Conservation (phyloP, 2,329 filamentous ascomycete species). For the Calonectria pseudoreteaudii region DNA sequence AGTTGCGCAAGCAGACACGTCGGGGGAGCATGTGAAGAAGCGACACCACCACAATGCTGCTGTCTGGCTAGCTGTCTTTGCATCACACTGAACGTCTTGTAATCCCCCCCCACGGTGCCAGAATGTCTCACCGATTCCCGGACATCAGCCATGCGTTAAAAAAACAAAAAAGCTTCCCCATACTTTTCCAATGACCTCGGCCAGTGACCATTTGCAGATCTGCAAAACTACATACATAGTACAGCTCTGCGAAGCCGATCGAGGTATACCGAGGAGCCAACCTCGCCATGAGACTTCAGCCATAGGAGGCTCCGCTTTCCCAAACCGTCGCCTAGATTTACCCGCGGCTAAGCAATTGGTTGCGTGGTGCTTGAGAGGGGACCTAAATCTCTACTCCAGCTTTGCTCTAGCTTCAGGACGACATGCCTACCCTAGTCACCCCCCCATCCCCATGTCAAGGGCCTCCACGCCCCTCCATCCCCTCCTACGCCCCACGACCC, state of each 20-base stretch:
- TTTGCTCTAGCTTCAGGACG: slow-evolving; percentile 21
- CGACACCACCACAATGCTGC: slow-evolving; percentile 3
- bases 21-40: slow-evolving; percentile 16
- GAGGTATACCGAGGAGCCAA: background rate
- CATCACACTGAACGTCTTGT: background rate
- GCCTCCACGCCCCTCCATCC: slow-evolving; percentile 19
- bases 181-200: background rate
- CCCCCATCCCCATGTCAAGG: slow-evolving; percentile 14
- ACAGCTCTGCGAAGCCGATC: background rate
- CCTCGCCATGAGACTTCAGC: background rate
- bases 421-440: slow-evolving; percentile 16
- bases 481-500: background rate
- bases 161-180: background rate
- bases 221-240: slow-evolving; percentile 7
- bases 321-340: slow-evolving; percentile 29
- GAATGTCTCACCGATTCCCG: slow-evolving; percentile 17
- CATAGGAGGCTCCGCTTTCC: slow-evolving; percentile 21
- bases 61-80: slow-evolving; percentile 4
- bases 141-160: background rate
- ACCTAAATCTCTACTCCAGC: slow-evolving; percentile 18
- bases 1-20: background rate
- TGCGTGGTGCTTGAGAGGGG: background rate
- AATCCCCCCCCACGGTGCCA: background rate
- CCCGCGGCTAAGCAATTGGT: slow-evolving; percentile 33
- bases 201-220: background rate